Percentiles rank a stretch among this genome's conserved stretches.
phyloP scores from a whole-genome alignment of 2,329 filamentous ascomycete species.

The Emericellopsis atlantica region DNA sequence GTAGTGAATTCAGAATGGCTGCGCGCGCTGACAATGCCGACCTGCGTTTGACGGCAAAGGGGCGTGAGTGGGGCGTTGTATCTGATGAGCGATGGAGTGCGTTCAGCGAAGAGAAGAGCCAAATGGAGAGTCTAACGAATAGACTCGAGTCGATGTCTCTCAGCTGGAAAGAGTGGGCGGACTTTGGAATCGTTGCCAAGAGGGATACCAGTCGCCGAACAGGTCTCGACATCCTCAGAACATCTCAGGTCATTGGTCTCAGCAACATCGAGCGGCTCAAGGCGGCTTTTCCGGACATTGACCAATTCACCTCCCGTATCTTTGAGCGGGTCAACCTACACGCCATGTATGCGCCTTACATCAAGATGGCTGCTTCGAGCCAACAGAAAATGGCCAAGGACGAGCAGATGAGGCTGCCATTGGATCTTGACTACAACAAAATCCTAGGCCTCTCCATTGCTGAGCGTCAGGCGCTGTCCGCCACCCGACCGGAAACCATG shows the following conservation, averaged over 20 bases:
- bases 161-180: conserved; percentile 53
- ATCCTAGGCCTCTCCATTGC: conserved; percentile 68
- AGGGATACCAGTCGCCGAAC: conserved; percentile 54
- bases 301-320: conserved; percentile 42
- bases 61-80: conserved; percentile 65
- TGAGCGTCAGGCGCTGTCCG: conserved; percentile 59
- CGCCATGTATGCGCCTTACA: conserved; percentile 76
- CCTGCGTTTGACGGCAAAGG: conserved; percentile 67
- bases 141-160: conserved; percentile 46
- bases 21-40: conserved; percentile 92
- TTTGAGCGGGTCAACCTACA: conserved; percentile 66
- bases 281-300: conserved; percentile 42
- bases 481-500: conserved; percentile 67
- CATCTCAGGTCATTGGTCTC: conserved; percentile 38
- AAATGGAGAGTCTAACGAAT: conserved; percentile 54
- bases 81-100: conserved; percentile 63
- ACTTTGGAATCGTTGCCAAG: conserved; percentile 56
- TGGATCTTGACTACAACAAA: conserved; percentile 61
- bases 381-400: conserved; percentile 61
- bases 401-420: conserved; percentile 60
- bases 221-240: conserved; percentile 68
- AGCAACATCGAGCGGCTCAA: conserved; percentile 40
- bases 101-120: conserved; percentile 51
- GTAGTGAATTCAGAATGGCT: conserved; percentile 91
- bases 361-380: conserved; percentile 56